Base-by-base conservation (phyloP, 2,329 filamentous ascomycete genomes). In the Chaetomium strumarium region DNA sequence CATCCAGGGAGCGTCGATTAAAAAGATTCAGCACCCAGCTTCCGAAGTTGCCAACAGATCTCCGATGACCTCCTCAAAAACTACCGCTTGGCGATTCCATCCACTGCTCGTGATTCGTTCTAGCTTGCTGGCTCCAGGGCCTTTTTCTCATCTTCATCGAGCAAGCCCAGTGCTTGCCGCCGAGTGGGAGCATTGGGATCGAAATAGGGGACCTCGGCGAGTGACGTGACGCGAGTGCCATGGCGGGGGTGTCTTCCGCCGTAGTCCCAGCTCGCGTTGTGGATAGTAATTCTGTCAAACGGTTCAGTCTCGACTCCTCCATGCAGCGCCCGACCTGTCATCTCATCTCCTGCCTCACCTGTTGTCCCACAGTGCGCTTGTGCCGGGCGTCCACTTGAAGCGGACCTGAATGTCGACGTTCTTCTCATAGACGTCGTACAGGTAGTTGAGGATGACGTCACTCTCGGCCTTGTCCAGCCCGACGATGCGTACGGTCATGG, bases 231-330 rank as follows among this genome's bases (percentile, higher is more conserved):
- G 14, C 46, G 46, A 41, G 46, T 49, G 13, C 46, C 46, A 37
- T 49, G 46, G 8, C 46, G 46, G 8, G 46, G 46, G 14, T 49
- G 17, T 11, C 38, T 34, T 29, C 46, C 46, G 13, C 46, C 46
- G 19, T 49, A 49, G 31, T 49, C 46, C 46, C 46, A 49, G 19
- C 46, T 49, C 31, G 46, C 46, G 17, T 49, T 49, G 46, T 49
- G 46, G n/a, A 49, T 49, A 3, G 46, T 49, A 19, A 49, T 49
- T 37, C 46, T 49, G 9, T 16, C 19, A 17, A 17, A 37, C 34
- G 14, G 34, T 37, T 37, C 34, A 37, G 34, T n/a, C n/a, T n/a
- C 7, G 34, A 6, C 34, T 8, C 14, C 6, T 16, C 34, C 5
- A 16, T n/a, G 5, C 12, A 13, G 8, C 14, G 14, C 5, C 10